Percentiles rank a stretch among this genome's conserved stretches.
These are phyloP conservation scores for Aspergillus leporis DNA, from an alignment of 495 filamentous ascomycete genomes.

Conservation along the genomic window DNA sequence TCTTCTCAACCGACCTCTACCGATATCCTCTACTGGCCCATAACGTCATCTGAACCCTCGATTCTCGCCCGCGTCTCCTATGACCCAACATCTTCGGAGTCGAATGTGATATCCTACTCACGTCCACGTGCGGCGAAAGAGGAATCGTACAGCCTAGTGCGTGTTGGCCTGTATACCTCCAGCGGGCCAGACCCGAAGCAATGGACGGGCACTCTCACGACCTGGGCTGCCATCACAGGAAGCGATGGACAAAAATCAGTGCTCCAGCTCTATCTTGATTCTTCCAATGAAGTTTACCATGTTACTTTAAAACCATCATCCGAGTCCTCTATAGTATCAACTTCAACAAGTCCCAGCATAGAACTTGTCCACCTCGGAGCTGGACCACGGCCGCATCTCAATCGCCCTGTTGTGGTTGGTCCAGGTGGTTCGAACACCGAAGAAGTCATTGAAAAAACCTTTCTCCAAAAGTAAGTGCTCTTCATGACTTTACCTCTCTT, in stretches of 20 bases:
- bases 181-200: slow-evolving; percentile 31
- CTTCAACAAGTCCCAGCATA: slow-evolving; percentile 18
- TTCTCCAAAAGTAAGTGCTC: slow-evolving; percentile 48
- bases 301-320: slow-evolving; percentile 29
- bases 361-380: slow-evolving; percentile 29
- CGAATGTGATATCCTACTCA: slow-evolving; percentile 37
- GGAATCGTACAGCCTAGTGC: slow-evolving; percentile 27
- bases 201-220: slow-evolving; percentile 44
- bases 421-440: slow-evolving; percentile 40
- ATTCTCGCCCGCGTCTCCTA: slow-evolving; percentile 44
- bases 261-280: slow-evolving; percentile 38
- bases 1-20: slow-evolving; percentile 25
- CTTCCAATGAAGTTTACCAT: slow-evolving; percentile 39
- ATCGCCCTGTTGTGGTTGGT: slow-evolving; percentile 42
- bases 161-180: slow-evolving; percentile 39
- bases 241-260: slow-evolving; percentile 23
- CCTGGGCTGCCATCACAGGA: slow-evolving; percentile 28
- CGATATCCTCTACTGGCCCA: slow-evolving; percentile 45
- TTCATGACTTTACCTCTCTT: neutral
- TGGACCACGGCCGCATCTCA: slow-evolving; percentile 41
- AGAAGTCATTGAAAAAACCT: slow-evolving; percentile 40
- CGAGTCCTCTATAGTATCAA: slow-evolving; percentile 3
- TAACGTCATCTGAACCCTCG: slow-evolving; percentile 35
- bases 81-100: slow-evolving; percentile 32
- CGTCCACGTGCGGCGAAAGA: slow-evolving; percentile 23